Evolutionary conservation across 2,329 filamentous ascomycete genomes (phyloP).

Genomic region (Xylariaceae sp.): DNA sequence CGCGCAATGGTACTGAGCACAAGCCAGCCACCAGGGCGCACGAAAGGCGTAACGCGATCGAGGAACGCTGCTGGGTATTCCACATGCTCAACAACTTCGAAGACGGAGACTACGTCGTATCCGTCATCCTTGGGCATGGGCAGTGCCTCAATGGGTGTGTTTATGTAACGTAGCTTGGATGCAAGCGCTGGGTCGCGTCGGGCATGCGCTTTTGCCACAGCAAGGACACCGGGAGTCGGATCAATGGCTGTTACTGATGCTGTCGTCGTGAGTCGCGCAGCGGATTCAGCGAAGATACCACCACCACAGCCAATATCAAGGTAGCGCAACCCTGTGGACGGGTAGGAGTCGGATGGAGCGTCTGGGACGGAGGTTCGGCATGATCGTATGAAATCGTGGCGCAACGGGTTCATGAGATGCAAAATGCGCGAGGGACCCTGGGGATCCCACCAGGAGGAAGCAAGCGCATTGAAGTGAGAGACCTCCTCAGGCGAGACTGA

Average conservation of each 20-base stretch:
- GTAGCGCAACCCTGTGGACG: slow-evolving; percentile 53
- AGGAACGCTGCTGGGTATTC: slow-evolving; percentile 70
- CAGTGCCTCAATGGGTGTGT: slow-evolving; percentile 71
- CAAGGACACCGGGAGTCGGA: slow-evolving; percentile 66
- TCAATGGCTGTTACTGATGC: slow-evolving; percentile 68
- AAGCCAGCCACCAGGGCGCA: slow-evolving; percentile 89
- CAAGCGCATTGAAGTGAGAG: slow-evolving; percentile 89
- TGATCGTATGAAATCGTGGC: slow-evolving; percentile 80
- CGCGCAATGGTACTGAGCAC: slow-evolving; percentile 88
- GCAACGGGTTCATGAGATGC: slow-evolving; percentile 96
- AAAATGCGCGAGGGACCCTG: slow-evolving; percentile 86
- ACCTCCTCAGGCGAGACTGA: slow-evolving; percentile 87
- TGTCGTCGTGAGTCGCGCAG: slow-evolving; percentile 62
- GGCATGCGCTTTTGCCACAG: slow-evolving; percentile 71
- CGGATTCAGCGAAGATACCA: slow-evolving; percentile 90
- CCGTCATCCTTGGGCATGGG: slow-evolving; percentile 38
- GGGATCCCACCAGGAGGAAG: slow-evolving; percentile 95
- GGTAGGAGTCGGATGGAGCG: slow-evolving; percentile 29
- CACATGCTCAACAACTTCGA: slow-evolving; percentile 95
- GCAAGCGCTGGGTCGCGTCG: slow-evolving; percentile 64
- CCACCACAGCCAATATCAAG: slow-evolving; percentile 95
- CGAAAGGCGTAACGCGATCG: slow-evolving; percentile 62
- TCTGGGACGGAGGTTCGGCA: slow-evolving; percentile 58
- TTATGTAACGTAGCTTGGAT: slow-evolving; percentile 64
- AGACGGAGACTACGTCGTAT: slow-evolving; percentile 80